Base-by-base conservation (phyloP, 768 basidiomycete species). In the Floccularia luteovirens region DNA sequence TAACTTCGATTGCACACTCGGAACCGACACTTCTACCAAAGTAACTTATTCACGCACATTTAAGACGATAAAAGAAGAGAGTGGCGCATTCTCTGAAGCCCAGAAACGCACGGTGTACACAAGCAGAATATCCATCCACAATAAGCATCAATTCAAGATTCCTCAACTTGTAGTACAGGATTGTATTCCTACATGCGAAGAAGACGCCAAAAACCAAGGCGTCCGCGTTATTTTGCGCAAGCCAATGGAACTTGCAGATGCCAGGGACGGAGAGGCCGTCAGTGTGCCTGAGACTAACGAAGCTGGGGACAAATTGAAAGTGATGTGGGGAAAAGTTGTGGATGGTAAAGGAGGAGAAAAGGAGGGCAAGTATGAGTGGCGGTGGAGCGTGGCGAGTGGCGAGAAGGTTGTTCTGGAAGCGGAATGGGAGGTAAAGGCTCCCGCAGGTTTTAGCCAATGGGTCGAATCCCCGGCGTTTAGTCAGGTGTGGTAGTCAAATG, bases 341-440 rank as follows among this genome's bases (percentile, higher is more conserved):
- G 64, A 70, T 48, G 66, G 65, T 39, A 69, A 67, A 42, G 66
- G 66, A 3, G 74, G 70, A 1, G 66, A 70, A 57, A 72, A 72
- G 57, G 70, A 77, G 32, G 79, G 79, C 1, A 63, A 62, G 42
- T 72, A 72, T 48, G 74, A 77, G 52, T 81, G 77, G 76, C 59
- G 56, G 42, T 62, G 67, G 55, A 62, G 54, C 19, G 54, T 77
- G 22, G 64, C 57, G 5, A 62, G 60, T 12, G 70, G 68, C 11
- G 60, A 58, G 40, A 67, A 65, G 48, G 55, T 72, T 13, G 54
- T 52, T 8, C 47, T 80, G 13, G 61, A 69, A 38, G 62, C 72
- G 1, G 59, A 69, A 43, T 80, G 75, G 70, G 77, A 78, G 43
- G 60, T 76, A 34, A 72, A 65, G 48, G 65, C 61, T 0, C 65